These are phyloP conservation scores for Marasmius tenuissimus DNA, from an alignment of 1,284 basidiomycete species.

Conservation along the genomic window DNA sequence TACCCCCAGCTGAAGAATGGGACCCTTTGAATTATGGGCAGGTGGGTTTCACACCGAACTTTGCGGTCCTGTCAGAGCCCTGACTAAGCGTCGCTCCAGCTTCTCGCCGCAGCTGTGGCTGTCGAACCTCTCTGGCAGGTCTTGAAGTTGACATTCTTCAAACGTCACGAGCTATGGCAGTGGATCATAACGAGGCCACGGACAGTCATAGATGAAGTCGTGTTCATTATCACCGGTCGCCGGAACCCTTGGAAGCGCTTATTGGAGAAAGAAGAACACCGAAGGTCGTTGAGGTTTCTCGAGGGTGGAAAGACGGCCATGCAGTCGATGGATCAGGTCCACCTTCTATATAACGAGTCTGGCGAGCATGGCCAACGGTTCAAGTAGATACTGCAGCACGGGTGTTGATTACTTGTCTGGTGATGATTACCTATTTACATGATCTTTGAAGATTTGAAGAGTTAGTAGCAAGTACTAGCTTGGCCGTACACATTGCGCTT, in stretches of 20 bases:
- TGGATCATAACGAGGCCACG: conserved; percentile 11
- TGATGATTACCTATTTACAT: too few relatives aligned
- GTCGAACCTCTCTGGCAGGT: conserved; percentile 11
- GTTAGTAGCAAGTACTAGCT: too few relatives aligned
- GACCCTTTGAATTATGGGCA: conserved; percentile 13
- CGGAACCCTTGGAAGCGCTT: conserved; percentile 13
- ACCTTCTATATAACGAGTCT: too few relatives aligned
- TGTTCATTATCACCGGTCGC: conserved; percentile 12
- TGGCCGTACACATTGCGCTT: too few relatives aligned
- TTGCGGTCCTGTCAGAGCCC: too few relatives aligned
- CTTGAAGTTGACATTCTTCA: conserved; percentile 2
- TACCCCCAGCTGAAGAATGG: conserved; percentile 1
- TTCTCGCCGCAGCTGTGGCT: conserved; percentile 12
- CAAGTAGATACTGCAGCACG: too few relatives aligned
- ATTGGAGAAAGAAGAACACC: background rate
- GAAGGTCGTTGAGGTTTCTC: too few relatives aligned
- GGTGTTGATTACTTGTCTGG: too few relatives aligned
- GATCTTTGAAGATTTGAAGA: too few relatives aligned
- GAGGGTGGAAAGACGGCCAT: too few relatives aligned
- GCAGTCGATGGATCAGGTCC: too few relatives aligned
- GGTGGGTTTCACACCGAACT: conserved; percentile 3
- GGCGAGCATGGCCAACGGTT: too few relatives aligned
- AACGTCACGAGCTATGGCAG: background rate
- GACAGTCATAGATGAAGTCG: conserved; percentile 10
- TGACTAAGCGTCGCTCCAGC: background rate